These are phyloP conservation scores for Coemansia sp. DNA, from an alignment of 192 early-diverging fungal species.

Conservation along the genomic window DNA sequence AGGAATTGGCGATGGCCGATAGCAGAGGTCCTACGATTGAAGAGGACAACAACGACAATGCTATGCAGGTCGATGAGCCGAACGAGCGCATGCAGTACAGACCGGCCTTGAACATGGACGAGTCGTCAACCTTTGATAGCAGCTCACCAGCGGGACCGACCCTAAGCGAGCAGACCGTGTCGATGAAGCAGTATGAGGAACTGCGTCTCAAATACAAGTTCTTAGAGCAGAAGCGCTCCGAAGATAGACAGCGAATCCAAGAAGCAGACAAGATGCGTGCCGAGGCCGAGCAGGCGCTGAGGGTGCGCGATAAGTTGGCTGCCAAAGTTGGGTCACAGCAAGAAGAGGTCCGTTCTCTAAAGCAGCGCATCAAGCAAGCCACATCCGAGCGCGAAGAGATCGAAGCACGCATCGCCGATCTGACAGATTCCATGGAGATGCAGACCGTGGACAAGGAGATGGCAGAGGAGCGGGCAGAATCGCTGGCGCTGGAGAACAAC, in stretches of 20 bases:
- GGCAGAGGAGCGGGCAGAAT: slow-evolving; percentile 83
- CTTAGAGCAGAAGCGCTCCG: slow-evolving; percentile 77
- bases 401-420: slow-evolving; percentile 58
- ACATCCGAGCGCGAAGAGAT: slow-evolving; percentile 62
- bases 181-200: slow-evolving; percentile 77
- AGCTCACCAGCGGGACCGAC: slow-evolving; percentile 5
- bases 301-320: slow-evolving; percentile 64
- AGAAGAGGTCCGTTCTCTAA: slow-evolving; percentile 67
- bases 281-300: slow-evolving; percentile 71
- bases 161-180: slow-evolving; percentile 42
- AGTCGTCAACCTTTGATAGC: slow-evolving; percentile 17
- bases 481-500: slow-evolving; percentile 69
- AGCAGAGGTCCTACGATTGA: neutral
- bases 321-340: slow-evolving; percentile 72
- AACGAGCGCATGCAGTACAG: slow-evolving; percentile 27
- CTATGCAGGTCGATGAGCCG: slow-evolving; percentile 14
- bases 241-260: slow-evolving; percentile 73
- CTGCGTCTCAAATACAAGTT: slow-evolving; percentile 72
- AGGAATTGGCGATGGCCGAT: neutral
- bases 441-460: slow-evolving; percentile 88
- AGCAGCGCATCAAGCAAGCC: slow-evolving; percentile 59
- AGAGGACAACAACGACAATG: neutral
- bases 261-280: slow-evolving; percentile 71
- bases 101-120: slow-evolving; percentile 46
- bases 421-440: slow-evolving; percentile 82